Evolutionary conservation across 768 basidiomycete genomes (phyloP).

Genomic region (Leucosporidium creatinivorum): DNA sequence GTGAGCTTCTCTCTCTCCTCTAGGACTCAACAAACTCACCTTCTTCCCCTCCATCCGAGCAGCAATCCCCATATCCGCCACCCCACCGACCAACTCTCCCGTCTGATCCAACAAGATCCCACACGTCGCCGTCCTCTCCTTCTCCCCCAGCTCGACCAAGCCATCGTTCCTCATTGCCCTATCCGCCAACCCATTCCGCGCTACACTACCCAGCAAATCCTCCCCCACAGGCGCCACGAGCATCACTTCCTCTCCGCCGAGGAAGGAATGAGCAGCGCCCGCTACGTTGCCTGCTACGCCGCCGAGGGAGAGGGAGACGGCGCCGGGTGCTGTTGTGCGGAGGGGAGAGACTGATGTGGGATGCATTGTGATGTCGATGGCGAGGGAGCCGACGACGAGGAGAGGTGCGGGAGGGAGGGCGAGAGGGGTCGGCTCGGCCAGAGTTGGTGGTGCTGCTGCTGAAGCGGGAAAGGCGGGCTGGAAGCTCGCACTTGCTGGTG

Average conservation of each 20-base stretch:
- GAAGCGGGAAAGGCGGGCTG: too few species aligned
- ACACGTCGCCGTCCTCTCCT: conserved; percentile 65
- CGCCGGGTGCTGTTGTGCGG: conserved; percentile 72
- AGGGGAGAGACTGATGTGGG: conserved; percentile 34
- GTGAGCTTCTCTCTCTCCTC: not conserved
- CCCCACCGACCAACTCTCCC: conserved; percentile 70
- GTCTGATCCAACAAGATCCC: conserved; percentile 68
- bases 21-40: not conserved
- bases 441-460: not conserved
- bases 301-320: conserved; percentile 63
- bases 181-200: conserved; percentile 52
- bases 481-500: not conserved
- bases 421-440: not conserved
- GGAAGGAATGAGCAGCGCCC: conserved; percentile 66
- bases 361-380: conserved; percentile 72
- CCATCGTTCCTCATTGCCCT: conserved; percentile 81
- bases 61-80: conserved; percentile 77
- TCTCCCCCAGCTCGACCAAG: conserved; percentile 45
- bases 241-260: conserved; percentile 41
- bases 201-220: conserved; percentile 67
- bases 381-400: conserved; percentile 74
- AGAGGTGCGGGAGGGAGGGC: conserved; percentile 41
- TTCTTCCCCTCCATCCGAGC: conserved; percentile 47
- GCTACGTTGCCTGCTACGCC: conserved; percentile 95
- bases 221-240: conserved; percentile 68